Conservation (phyloP, 2,329 filamentous ascomycete species). For the Trichoderma sp. region DNA sequence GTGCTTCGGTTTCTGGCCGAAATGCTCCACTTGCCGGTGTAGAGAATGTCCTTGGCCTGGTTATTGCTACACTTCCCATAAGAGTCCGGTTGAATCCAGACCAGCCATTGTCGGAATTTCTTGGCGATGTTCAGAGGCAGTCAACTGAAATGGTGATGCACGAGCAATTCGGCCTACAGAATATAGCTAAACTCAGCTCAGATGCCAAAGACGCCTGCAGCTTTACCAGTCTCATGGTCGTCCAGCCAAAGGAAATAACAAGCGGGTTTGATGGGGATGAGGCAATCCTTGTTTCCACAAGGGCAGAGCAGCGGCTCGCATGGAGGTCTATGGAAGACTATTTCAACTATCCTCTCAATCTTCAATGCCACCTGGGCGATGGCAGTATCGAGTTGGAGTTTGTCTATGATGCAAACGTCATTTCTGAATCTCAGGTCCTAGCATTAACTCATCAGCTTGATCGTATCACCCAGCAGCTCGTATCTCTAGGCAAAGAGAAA, state of each 20-base stretch:
- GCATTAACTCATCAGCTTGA: neutral
- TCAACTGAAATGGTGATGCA: slow-evolving; percentile 17
- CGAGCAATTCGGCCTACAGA: slow-evolving; percentile 17
- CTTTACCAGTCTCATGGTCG: slow-evolving; percentile 10
- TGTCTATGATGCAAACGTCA: neutral
- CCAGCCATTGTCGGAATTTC: slow-evolving; percentile 14
- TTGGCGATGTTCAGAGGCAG: slow-evolving; percentile 20
- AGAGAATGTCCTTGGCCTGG: neutral
- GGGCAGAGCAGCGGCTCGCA: neutral
- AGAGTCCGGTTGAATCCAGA: slow-evolving; percentile 19
- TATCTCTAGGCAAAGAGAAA: neutral
- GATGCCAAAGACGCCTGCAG: slow-evolving; percentile 7
- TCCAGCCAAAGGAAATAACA: neutral
- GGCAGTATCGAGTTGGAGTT: neutral
- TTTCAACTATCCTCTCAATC: slow-evolving; percentile 8
- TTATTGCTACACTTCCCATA: slow-evolving; percentile 21
- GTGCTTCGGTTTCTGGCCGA: slow-evolving; percentile 22
- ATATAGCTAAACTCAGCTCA: slow-evolving; percentile 1
- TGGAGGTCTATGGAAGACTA: slow-evolving; percentile 6
- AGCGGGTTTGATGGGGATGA: neutral
- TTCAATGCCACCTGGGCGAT: neutral
- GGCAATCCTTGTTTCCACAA: neutral
- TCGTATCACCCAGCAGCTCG: neutral
- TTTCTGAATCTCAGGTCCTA: neutral
- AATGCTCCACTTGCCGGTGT: slow-evolving; percentile 18